Conservation (phyloP, 2,329 filamentous ascomycete species). For the Colletotrichum incanum region DNA sequence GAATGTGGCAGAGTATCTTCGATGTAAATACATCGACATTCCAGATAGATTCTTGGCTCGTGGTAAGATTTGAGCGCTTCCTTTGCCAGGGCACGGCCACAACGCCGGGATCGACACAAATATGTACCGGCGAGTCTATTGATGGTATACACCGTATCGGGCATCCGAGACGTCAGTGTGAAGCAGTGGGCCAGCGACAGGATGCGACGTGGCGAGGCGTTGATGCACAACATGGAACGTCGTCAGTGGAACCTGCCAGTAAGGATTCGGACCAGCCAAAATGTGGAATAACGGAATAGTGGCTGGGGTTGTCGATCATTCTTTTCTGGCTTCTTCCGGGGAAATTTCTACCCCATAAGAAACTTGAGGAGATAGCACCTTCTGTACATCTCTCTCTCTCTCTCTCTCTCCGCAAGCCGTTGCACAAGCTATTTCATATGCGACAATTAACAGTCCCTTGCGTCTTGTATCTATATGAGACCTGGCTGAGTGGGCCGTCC, state of each 20-base stretch:
- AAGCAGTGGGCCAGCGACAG: neutral
- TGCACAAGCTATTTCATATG: neutral
- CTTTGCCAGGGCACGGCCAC: neutral
- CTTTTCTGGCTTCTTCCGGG: neutral
- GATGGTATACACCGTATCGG: neutral
- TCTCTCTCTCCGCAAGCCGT: neutral
- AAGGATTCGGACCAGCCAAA: neutral
- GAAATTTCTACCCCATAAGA: slow-evolving; percentile 12
- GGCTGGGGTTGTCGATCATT: neutral
- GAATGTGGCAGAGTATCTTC: slow-evolving; percentile 51
- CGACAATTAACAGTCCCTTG: too few relatives aligned
- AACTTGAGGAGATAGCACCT: neutral
- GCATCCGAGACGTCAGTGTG: neutral
- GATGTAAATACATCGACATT: slow-evolving; percentile 49
- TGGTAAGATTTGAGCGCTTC: slow-evolving; percentile 37
- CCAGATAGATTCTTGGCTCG: slow-evolving; percentile 49
- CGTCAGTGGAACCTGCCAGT: neutral
- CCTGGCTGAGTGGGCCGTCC: neutral
- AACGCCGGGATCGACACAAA: neutral
- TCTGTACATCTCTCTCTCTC: neutral
- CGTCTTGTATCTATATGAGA: neutral
- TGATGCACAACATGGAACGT: neutral
- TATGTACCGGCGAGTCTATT: neutral
- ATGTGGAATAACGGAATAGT: neutral
- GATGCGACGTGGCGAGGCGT: neutral